Conservation (phyloP, 768 basidiomycete genomes). For the Suillus cothurnatus region DNA sequence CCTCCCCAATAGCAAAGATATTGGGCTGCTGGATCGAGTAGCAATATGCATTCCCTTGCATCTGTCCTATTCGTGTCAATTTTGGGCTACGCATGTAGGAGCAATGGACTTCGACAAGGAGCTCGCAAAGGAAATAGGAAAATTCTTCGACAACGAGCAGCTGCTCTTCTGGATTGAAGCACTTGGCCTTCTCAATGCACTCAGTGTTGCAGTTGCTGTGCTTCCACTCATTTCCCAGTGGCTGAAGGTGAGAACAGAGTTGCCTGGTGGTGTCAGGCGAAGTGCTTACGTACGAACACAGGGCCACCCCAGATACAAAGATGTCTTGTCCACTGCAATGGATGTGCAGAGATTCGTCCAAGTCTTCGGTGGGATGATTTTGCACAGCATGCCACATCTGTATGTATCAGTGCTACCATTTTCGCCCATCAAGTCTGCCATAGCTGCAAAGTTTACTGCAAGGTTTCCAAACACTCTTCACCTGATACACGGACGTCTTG, state of each 20-base stretch:
- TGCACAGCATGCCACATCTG: conserved; percentile 24
- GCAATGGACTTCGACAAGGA: not conserved
- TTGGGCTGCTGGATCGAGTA: no score
- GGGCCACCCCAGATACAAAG: not conserved
- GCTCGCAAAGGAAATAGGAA: not conserved
- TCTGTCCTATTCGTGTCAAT: no score
- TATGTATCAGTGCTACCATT: conserved; percentile 29
- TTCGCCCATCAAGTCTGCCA: conserved; percentile 29
- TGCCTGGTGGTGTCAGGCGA: not conserved
- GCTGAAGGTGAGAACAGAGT: not conserved
- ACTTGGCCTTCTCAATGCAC: conserved; percentile 2
- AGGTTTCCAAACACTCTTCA: conserved; percentile 1
- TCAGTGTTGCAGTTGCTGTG: not conserved
- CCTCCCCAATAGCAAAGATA: no score
- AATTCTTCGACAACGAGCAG: conserved; percentile 9
- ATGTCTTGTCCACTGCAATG: not conserved
- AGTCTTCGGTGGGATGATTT: conserved; percentile 14
- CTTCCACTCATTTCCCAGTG: not conserved
- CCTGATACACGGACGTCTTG: not conserved
- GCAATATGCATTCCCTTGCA: no score
- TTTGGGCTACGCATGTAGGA: conserved; percentile 14
- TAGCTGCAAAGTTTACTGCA: conserved; percentile 7
- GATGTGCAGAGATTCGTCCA: conserved; percentile 18
- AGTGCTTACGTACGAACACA: not conserved
- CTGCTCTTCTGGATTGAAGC: conserved; percentile 14